Evolutionary conservation across 2,329 filamentous ascomycete genomes (phyloP).

Genomic region (Botrytis aclada): DNA sequence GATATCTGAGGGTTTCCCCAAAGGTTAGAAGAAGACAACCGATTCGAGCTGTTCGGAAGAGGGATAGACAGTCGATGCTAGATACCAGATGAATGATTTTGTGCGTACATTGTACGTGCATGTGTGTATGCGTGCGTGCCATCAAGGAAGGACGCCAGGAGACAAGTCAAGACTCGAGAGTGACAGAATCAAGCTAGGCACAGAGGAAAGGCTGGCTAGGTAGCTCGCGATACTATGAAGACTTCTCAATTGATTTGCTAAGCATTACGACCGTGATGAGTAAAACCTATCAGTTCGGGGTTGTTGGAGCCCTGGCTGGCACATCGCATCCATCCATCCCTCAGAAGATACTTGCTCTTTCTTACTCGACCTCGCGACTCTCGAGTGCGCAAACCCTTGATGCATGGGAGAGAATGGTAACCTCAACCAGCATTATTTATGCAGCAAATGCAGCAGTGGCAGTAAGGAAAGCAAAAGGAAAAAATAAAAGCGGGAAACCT

Average conservation of each 20-base stretch:
- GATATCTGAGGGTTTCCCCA: background rate
- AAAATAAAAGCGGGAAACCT: background rate
- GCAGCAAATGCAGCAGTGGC: background rate
- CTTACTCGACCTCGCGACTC: background rate
- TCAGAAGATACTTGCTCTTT: background rate
- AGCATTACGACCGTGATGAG: background rate
- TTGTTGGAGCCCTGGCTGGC: background rate
- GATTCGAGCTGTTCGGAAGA: background rate
- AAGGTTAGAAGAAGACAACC: background rate
- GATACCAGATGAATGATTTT: background rate
- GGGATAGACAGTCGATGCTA: background rate
- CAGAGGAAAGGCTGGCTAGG: background rate
- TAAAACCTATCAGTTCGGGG: background rate
- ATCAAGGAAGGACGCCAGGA: background rate
- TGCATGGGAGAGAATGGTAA: background rate
- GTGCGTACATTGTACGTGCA: background rate
- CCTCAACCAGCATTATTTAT: background rate
- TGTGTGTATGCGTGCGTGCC: background rate
- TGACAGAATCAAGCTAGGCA: background rate
- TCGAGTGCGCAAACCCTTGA: background rate
- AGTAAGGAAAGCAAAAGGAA: background rate
- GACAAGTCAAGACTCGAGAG: background rate
- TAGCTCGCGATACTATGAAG: background rate
- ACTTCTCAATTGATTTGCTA: slow-evolving; percentile 1
- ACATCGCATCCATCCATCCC: background rate